A percentile compares a stretch with the other conserved stretches of the same genome.
Conservation (phyloP, 2,329 filamentous ascomycete genomes). For the Lanzia echinophila region DNA sequence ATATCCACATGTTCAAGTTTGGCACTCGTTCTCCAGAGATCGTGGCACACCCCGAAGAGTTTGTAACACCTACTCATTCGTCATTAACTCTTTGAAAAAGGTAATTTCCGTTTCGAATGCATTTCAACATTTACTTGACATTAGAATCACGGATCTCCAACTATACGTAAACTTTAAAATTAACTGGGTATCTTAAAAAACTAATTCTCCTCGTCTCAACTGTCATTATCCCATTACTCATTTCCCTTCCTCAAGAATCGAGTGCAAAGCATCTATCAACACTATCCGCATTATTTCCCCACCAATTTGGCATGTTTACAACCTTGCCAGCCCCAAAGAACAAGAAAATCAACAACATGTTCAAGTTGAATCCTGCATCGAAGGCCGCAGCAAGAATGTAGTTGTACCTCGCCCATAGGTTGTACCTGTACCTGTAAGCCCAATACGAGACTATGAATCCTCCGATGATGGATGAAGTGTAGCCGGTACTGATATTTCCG, state of each 20-base stretch:
- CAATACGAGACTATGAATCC: conserved; percentile 55
- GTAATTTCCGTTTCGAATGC: no score
- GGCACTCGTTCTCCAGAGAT: no score
- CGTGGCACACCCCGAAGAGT: no score
- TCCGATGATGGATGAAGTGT: conserved; percentile 50
- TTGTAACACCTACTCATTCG: no score
- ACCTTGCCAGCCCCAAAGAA: conserved; percentile 51
- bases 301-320: conserved; percentile 56
- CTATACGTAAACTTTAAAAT: no score
- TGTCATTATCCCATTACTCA: neutral
- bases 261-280: conserved; percentile 55
- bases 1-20: no score
- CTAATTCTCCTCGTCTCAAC: no score
- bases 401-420: conserved; percentile 54
- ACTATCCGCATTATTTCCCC: conserved; percentile 50
- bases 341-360: conserved; percentile 54
- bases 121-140: no score
- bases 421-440: conserved; percentile 48
- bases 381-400: conserved; percentile 55
- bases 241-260: neutral
- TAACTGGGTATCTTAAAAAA: no score
- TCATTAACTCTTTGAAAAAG: no score
- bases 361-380: conserved; percentile 56
- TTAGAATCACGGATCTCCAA: no score
- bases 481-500: conserved; percentile 55